Base-by-base conservation (phyloP, 1,284 basidiomycete genomes). In the Cryptococcus amylolentus region DNA sequence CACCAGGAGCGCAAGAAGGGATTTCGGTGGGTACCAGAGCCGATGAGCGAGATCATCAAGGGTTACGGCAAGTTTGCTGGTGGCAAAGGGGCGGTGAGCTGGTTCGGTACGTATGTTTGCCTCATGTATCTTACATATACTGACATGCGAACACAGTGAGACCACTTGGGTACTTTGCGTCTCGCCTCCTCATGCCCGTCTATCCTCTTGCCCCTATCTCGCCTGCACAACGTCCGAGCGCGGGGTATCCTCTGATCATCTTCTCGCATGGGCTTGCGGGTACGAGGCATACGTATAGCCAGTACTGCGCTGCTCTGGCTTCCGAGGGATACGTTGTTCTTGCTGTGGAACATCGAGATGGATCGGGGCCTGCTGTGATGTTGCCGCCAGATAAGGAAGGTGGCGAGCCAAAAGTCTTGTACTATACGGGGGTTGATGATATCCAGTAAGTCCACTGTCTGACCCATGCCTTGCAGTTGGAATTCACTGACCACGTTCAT, bases 231-330 rank as follows among this genome's bases (percentile, higher is more conserved):
- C 31, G 23, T 23, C 23, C 60, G 23, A 31, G 43, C 9, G 16
- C 37, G 13, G 44, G 49, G 10, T 88, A 86, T 84, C 87, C 88
- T 0, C 79, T 91, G 14, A 82, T 89, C 31, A 81, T 90, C 46
- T 90, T 90, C 75, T 88, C 86, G 16, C 89, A 91, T 77, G 89
- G 89, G 18, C 80, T 91, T 12, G 86, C 84, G n/a, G 89, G 88
- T 1, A 84, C 82, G 42, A 78, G 84, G 23, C 87, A 84, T 1
- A 83, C 84, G 1, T 91, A 90, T 70, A 87, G 87, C 60, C 86
- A 89, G 73, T 75, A 86, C 57, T 90, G 88, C 66, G 79, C 81
- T 2, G 80, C 82, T 13, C 75, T 91, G 27, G 89, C 88, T 3
- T 83, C 86, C 2, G 81, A 85, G 48, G 89, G 89, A 4, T 84